Evolutionary conservation across 1,284 basidiomycete species (phyloP), one percentile per base, ranked within the genome.

Genomic region (Neotropicomus parvogracilis): DNA sequence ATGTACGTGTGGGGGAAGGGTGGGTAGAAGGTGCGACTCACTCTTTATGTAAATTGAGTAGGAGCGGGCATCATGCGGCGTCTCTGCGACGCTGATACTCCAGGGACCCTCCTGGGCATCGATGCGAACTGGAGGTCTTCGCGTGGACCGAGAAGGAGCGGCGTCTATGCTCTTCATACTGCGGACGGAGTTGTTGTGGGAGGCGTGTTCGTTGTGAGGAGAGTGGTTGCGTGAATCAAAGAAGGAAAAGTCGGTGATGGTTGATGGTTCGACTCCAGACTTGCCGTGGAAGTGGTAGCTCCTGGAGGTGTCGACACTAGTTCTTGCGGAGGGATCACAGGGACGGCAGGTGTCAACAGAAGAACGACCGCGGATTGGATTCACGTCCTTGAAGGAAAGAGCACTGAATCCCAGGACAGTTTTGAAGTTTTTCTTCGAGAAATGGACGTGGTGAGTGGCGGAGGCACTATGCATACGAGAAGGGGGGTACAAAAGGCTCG

Each of bases 11-110:
- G 56, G 54, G 52, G 58, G 47, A 56, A 63, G 54, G 40, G 62
- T 59, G 53, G 64, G 49, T 20, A 50, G 60, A 54, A 63, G 48
- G 48, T 54, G 49, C 52, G 44, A 76, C 79, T 71, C 63, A 81
- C 79, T 83, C 74, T 83, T 83, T 65, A 83, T 78, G 70, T 85
- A 85, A 64, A 85, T 75, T 59, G 75, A 79, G 67, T 81, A 84
- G 35, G 78, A 75, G 53, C 72, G 70, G 47, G 75, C 59, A 67
- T 82, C 78, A 63, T 80, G 72, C 28, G 80, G 80, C 40, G 75
- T 79, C 68, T 85, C 83, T 52, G 85, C 85, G 56, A 87, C 85
- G 61, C 81, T 84, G 61, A 88, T 77, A 56, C 76, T 80, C 85
- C 85, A 88, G 11, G 78, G 81, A 19, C 81, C 83, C 62, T 85